A percentile compares a stretch with the other conserved stretches of the same genome.
These are phyloP conservation scores for Solanum sitiens DNA, from an alignment of 257 asterid species.

Conservation along the genomic window DNA sequence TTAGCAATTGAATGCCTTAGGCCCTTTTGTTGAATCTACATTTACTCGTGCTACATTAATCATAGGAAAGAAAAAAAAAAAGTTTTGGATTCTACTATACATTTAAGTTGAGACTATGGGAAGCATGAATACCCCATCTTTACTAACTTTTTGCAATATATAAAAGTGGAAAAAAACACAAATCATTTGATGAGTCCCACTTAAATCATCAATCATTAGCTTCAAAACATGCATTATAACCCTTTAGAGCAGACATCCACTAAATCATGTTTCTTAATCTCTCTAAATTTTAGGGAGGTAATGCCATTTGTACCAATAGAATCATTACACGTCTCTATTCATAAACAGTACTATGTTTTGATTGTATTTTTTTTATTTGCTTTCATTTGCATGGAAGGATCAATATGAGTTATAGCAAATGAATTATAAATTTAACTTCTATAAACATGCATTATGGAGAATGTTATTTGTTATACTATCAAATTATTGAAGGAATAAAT, in stretches of 20 bases:
- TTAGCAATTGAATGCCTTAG: background rate
- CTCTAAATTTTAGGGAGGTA: conserved; percentile 1
- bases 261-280: conserved; percentile 1
- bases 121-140: background rate
- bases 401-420: background rate
- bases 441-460: background rate
- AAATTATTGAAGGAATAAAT: too few species aligned
- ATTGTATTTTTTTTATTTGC: background rate
- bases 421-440: background rate
- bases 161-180: background rate
- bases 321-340: background rate
- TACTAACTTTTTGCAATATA: background rate
- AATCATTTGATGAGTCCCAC: background rate
- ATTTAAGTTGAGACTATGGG: background rate
- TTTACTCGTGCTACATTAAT: background rate
- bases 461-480: background rate
- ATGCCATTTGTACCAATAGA: background rate
- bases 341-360: background rate
- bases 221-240: background rate
- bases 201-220: background rate
- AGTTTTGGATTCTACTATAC: background rate
- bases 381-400: background rate
- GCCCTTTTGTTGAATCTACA: background rate
- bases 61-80: background rate
- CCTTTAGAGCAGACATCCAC: background rate